These are phyloP conservation scores for Oryza brachyantha DNA, from an alignment of 176 grass and related monocot species.

Conservation along the genomic window DNA sequence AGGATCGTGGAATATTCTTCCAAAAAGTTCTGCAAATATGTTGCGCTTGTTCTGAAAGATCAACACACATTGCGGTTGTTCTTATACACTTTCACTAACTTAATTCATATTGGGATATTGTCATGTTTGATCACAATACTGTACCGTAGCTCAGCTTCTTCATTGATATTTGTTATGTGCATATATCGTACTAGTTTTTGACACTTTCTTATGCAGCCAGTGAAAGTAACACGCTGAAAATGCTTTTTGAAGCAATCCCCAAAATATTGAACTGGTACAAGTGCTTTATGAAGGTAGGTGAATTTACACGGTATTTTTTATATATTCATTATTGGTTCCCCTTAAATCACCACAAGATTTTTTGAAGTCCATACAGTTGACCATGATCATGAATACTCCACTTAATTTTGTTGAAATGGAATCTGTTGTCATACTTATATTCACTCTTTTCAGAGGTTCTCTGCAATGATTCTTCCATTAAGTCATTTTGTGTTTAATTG, in stretches of 20 bases:
- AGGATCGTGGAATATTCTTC: background rate
- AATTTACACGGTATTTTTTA: background rate
- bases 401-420: background rate
- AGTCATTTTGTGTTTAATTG: background rate
- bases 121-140: background rate
- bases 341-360: constrained; percentile 19
- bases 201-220: constrained; percentile 47
- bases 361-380: background rate
- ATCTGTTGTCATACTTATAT: background rate
- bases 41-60: background rate
- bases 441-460: background rate
- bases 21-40: background rate
- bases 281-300: constrained; percentile 58
- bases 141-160: background rate
- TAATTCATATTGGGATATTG: background rate
- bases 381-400: background rate
- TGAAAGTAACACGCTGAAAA: constrained; percentile 56
- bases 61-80: background rate
- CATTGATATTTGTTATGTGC: constrained; percentile 4
- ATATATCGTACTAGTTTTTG: constrained; percentile 15
- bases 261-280: constrained; percentile 77
- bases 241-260: constrained; percentile 69
- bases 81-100: background rate
- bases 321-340: background rate
- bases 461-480: background rate